A percentile compares a stretch with the other conserved stretches of the same genome.
These are phyloP conservation scores for Umbelopsis sp. DNA, from an alignment of 192 early-diverging fungal species.

Conservation along the genomic window DNA sequence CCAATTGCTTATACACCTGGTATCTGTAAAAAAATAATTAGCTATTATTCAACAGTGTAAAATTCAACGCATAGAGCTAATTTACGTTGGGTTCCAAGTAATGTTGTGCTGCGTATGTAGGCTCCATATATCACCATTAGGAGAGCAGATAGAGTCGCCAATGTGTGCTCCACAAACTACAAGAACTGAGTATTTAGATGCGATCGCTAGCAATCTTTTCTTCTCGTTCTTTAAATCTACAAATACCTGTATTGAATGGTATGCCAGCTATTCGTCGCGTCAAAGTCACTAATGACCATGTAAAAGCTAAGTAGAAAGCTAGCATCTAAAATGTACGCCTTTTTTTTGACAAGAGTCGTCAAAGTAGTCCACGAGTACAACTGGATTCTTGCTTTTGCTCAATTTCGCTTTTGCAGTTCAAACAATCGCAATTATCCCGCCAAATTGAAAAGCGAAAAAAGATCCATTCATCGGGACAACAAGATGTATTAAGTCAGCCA, in stretches of 20 bases:
- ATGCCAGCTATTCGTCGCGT: not conserved
- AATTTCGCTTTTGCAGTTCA: not conserved
- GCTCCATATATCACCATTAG: not conserved
- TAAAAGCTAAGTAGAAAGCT: not conserved
- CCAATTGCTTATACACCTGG: not conserved
- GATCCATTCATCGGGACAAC: not conserved
- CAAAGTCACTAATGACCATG: not conserved
- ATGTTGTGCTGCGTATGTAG: not conserved
- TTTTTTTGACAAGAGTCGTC: too few relatives aligned
- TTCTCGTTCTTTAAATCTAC: not conserved
- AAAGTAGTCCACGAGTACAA: too few relatives aligned
- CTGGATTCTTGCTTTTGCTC: too few relatives aligned
- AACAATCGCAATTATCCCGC: not conserved
- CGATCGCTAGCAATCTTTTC: not conserved
- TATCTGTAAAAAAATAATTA: not conserved
- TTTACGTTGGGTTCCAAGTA: constrained; percentile 17
- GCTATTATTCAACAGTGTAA: not conserved
- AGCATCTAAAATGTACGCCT: not conserved
- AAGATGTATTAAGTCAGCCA: not conserved
- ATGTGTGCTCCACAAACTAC: not conserved
- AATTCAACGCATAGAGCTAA: not conserved
- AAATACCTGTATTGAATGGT: too few relatives aligned
- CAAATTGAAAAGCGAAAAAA: not conserved
- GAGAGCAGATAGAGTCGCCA: not conserved
- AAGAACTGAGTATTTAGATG: not conserved